phyloP scores from a whole-genome alignment of 176 grass and related monocot genomes.

The Cenchrus americanus region DNA sequence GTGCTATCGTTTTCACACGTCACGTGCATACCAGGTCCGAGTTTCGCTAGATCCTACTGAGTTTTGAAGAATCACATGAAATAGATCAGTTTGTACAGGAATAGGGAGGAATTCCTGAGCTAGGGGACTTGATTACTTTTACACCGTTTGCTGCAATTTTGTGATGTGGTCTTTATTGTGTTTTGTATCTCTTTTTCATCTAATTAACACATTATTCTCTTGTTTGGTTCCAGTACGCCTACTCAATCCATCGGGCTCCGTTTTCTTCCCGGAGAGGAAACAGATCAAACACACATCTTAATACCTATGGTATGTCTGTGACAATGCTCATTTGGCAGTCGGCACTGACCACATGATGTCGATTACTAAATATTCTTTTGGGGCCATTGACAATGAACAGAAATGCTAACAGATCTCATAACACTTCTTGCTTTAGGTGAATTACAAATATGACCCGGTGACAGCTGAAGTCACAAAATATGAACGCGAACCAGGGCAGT shows the following conservation, averaged over 20 bases:
- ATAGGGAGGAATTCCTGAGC: background rate
- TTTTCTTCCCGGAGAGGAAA: slow-evolving; percentile 29
- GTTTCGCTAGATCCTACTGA: background rate
- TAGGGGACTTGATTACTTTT: background rate
- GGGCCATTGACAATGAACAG: background rate
- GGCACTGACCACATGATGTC: background rate
- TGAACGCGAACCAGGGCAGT: slow-evolving; percentile 19
- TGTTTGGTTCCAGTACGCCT: slow-evolving; percentile 31
- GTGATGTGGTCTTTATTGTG: background rate
- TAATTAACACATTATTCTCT: slow-evolving; percentile 2
- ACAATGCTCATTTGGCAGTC: background rate
- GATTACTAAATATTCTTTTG: background rate
- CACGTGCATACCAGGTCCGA: slow-evolving; percentile 44
- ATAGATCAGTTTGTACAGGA: background rate
- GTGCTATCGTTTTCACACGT: slow-evolving; percentile 56
- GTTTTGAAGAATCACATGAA: background rate
- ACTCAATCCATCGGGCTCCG: slow-evolving; percentile 59
- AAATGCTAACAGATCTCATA: background rate
- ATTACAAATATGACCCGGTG: slow-evolving; percentile 56
- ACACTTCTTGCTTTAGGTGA: slow-evolving; percentile 45
- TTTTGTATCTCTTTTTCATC: background rate
- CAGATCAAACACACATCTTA: slow-evolving; percentile 34
- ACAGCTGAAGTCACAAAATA: slow-evolving; percentile 15
- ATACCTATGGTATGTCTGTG: slow-evolving; percentile 50
- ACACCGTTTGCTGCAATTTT: background rate